Evolutionary conservation across 768 basidiomycete species (phyloP), one percentile per base, ranked within the genome.

Genomic region (Lentinula raphanica): DNA sequence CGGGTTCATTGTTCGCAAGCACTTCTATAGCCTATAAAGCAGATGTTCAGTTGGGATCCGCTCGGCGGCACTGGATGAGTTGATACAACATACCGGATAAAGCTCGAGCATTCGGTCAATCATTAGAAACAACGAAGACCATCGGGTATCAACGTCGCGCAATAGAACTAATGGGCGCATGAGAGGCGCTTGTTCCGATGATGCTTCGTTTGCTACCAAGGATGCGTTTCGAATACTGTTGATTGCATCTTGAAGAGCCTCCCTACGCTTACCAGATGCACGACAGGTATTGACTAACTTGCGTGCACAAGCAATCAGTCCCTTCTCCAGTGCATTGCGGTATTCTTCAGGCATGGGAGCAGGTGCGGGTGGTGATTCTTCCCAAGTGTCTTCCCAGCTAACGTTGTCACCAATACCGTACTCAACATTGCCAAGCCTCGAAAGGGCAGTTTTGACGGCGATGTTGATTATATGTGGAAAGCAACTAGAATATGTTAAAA

Each of bases 111-210:
- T n/a, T n/a, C n/a, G n/a, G n/a, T n/a, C n/a, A n/a, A n/a, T n/a
- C n/a, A n/a, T n/a, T n/a, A 69, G 58, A 59, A 63, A 69, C 9
- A 65, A 71, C 17, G 72, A 72, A 12, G 72, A 74, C 74, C 73
- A 75, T 28, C 68, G 59, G 0, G 67, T 72, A 19, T 74, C 71
- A 23, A 64, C 61, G 64, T 74, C 74, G 5, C 63, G 62, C 11
- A 74, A 63, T 2, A 73, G 67, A 51, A 66, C 59, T 2, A 71
- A 60, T 15, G 62, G 54, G 3, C 58, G 60, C 13, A 70, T 39
- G 23, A n/a, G 38, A 39, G 8, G 5, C n/a, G n/a, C n/a, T n/a
- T n/a, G n/a, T n/a, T n/a, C n/a, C n/a, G n/a, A n/a, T n/a, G n/a
- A n/a, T 5, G 21, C n/a, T 8, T 29, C 28, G 23, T 23, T 17